These are phyloP conservation scores for Salix dunnii DNA, from an alignment of 345 rosid species.

Conservation along the genomic window DNA sequence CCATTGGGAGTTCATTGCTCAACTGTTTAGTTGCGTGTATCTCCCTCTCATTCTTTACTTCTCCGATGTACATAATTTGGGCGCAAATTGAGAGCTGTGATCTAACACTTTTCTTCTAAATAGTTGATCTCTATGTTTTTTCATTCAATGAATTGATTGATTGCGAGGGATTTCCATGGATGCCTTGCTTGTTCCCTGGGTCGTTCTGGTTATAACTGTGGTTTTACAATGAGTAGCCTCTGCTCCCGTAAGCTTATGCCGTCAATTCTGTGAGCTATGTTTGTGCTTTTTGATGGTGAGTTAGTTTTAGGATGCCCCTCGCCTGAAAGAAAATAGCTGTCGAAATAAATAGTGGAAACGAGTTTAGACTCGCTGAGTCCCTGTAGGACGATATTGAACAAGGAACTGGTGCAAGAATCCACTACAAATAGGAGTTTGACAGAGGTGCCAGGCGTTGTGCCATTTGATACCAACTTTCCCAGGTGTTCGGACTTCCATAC, in stretches of 20 bases:
- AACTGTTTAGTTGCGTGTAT: conserved; percentile 2
- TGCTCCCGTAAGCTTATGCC: neutral
- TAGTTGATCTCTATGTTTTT: neutral
- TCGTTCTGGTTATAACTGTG: neutral
- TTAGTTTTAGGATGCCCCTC: neutral
- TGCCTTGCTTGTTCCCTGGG: neutral
- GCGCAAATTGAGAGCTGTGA: neutral
- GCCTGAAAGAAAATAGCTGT: neutral
- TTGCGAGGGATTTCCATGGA: neutral
- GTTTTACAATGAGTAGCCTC: neutral
- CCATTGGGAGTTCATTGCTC: conserved; percentile 22
- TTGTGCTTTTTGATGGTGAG: too few relatives aligned
- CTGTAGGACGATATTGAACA: neutral
- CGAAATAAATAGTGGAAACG: neutral
- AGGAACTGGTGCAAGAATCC: neutral
- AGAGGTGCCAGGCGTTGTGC: neutral
- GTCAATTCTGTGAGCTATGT: neutral
- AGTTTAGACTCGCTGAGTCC: neutral
- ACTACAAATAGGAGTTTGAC: neutral
- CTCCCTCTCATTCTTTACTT: conserved; percentile 2
- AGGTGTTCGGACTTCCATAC: neutral
- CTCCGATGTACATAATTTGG: conserved; percentile 28
- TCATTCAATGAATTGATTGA: conserved; percentile 10
- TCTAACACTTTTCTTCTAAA: conserved; percentile 3
- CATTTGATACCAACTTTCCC: neutral